A percentile compares a stretch with the other conserved stretches of the same genome.
phyloP scores from a whole-genome alignment of 805 yeast species.

The Hanseniaspora meyeri region DNA sequence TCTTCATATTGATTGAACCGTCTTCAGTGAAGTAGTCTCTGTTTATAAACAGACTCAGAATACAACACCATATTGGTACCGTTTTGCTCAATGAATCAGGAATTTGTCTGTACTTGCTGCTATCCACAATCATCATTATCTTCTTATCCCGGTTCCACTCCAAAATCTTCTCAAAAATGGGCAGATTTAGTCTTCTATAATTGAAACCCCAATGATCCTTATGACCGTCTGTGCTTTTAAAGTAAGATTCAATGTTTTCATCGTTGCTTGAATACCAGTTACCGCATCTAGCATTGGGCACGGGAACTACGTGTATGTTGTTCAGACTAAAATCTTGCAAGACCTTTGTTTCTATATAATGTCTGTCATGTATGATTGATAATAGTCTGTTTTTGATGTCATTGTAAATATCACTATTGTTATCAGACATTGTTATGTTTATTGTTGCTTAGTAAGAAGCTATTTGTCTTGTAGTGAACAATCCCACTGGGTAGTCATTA shows the following conservation, averaged over 20 bases:
- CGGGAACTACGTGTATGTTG: slow-evolving; percentile 32
- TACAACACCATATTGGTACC: slow-evolving; percentile 85
- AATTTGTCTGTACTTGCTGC: slow-evolving; percentile 73
- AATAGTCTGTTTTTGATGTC: slow-evolving; percentile 50
- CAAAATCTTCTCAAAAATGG: slow-evolving; percentile 41
- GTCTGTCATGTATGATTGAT: slow-evolving; percentile 55
- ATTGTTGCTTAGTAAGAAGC: too few relatives aligned
- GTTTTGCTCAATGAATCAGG: slow-evolving; percentile 85
- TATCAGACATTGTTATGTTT: too few relatives aligned
- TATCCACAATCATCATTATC: slow-evolving; percentile 60
- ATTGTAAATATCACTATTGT: background rate
- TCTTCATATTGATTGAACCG: background rate
- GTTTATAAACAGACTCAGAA: slow-evolving; percentile 42
- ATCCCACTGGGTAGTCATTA: too few relatives aligned
- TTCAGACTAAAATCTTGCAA: slow-evolving; percentile 34
- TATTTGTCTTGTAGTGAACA: too few relatives aligned
- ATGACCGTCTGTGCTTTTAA: slow-evolving; percentile 90
- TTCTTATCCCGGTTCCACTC: slow-evolving; percentile 17
- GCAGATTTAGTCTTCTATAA: slow-evolving; percentile 59
- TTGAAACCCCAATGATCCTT: slow-evolving; percentile 70
- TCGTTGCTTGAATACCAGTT: slow-evolving; percentile 60
- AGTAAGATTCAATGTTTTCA: slow-evolving; percentile 43
- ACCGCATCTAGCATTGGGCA: slow-evolving; percentile 81
- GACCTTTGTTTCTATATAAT: slow-evolving; percentile 33
- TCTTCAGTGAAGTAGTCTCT: background rate